Evolutionary conservation across 2,329 filamentous ascomycete species (phyloP).

Genomic region (Pezicula carpinea): DNA sequence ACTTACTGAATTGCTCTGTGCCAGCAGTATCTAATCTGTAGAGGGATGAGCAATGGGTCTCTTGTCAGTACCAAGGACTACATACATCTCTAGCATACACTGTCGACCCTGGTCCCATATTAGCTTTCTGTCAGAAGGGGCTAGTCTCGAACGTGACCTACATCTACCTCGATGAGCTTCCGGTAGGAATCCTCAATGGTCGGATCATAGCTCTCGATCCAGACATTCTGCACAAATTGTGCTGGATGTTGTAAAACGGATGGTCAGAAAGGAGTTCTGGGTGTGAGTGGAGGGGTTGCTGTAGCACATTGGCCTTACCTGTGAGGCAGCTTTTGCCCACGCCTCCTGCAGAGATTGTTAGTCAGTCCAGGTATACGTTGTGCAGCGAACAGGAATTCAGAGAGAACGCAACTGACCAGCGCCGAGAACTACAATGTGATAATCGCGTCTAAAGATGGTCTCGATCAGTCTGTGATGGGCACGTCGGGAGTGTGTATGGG

Average conservation of each 20-base stretch:
- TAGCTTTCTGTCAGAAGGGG: slow-evolving; percentile 1
- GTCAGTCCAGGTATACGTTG: slow-evolving; percentile 14
- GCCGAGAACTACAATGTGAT: slow-evolving; percentile 63
- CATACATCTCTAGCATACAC: slow-evolving; percentile 68
- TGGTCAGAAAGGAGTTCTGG: slow-evolving; percentile 14
- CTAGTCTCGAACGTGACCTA: slow-evolving; percentile 37
- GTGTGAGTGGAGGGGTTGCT: slow-evolving; percentile 4
- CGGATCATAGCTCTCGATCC: slow-evolving; percentile 65
- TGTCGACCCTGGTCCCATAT: slow-evolving; percentile 52
- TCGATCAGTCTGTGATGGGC: neutral
- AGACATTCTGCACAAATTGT: slow-evolving; percentile 72
- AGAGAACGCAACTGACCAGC: slow-evolving; percentile 41
- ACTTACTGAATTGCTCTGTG: slow-evolving; percentile 71
- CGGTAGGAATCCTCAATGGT: slow-evolving; percentile 59
- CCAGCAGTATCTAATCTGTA: slow-evolving; percentile 64
- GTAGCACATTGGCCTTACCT: slow-evolving; percentile 41
- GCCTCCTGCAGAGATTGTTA: slow-evolving; percentile 43
- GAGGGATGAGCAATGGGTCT: slow-evolving; percentile 10
- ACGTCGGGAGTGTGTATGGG: neutral
- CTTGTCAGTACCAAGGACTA: slow-evolving; percentile 10
- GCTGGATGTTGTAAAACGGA: slow-evolving; percentile 35
- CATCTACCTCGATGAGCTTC: slow-evolving; percentile 63
- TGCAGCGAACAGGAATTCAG: slow-evolving; percentile 7
- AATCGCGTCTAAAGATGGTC: slow-evolving; percentile 36
- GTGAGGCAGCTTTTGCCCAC: slow-evolving; percentile 74